Conservation (phyloP, 2,329 filamentous ascomycete genomes). For the Colletotrichum phormii region DNA sequence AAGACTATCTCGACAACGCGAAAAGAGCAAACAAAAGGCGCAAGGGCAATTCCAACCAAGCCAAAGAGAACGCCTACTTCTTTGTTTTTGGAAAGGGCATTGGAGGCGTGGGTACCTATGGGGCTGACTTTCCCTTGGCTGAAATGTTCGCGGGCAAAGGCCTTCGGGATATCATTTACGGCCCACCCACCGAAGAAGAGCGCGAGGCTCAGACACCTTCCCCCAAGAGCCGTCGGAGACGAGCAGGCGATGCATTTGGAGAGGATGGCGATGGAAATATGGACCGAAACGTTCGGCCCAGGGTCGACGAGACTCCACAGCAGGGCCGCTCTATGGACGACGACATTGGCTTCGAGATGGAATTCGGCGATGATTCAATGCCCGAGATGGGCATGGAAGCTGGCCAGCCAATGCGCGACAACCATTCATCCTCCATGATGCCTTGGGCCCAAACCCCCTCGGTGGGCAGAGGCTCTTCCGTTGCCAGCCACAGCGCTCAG, state of each 20-base stretch:
- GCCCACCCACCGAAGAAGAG: slow-evolving; percentile 43
- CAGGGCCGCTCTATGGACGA: slow-evolving; percentile 35
- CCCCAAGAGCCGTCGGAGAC: slow-evolving; percentile 52
- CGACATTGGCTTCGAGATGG: slow-evolving; percentile 41
- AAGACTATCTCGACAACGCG: slow-evolving; percentile 53
- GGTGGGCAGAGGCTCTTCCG: slow-evolving; percentile 30
- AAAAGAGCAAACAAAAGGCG: slow-evolving; percentile 41
- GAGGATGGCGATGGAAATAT: slow-evolving; percentile 44
- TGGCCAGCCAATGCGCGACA: slow-evolving; percentile 74
- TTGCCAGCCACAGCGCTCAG: slow-evolving; percentile 14
- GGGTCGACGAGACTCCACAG: slow-evolving; percentile 41
- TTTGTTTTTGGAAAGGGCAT: slow-evolving; percentile 54
- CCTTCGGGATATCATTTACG: slow-evolving; percentile 53
- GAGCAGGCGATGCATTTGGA: slow-evolving; percentile 57
- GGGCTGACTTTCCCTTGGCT: slow-evolving; percentile 56
- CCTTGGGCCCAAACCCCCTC: slow-evolving; percentile 61
- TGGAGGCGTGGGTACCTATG: slow-evolving; percentile 47
- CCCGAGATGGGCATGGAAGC: slow-evolving; percentile 79
- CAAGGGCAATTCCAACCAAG: slow-evolving; percentile 46
- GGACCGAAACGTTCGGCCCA: slow-evolving; percentile 52
- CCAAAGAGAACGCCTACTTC: slow-evolving; percentile 55
- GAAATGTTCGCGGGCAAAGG: slow-evolving; percentile 58
- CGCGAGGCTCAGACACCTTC: slow-evolving; percentile 21
- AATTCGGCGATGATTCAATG: slow-evolving; percentile 53
- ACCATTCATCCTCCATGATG: slow-evolving; percentile 64